These are phyloP conservation scores for Knoxia roxburghii DNA, from an alignment of 257 asterid species.

Conservation along the genomic window DNA sequence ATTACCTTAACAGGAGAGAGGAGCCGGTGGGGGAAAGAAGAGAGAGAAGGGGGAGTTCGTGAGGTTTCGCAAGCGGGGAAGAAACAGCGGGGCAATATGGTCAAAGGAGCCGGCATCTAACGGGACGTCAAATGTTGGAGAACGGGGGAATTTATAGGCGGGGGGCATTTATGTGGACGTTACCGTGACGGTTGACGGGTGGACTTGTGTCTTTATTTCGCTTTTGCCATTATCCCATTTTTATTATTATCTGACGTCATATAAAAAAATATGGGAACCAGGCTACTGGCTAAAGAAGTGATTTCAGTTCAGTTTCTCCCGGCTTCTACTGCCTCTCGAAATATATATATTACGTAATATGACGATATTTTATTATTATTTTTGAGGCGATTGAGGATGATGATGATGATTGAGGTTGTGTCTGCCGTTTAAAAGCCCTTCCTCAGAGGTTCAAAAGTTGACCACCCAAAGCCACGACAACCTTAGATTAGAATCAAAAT, in stretches of 20 bases:
- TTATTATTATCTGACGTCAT: background rate
- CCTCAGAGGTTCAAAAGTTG: background rate
- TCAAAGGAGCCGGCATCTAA: constrained; percentile 8
- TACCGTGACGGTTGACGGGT: constrained; percentile 15
- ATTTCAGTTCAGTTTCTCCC: too few relatives aligned
- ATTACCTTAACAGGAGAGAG: background rate
- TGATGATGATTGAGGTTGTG: too few relatives aligned
- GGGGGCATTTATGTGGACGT: background rate
- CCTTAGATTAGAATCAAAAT: background rate
- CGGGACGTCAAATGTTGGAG: background rate
- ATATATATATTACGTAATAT: too few relatives aligned
- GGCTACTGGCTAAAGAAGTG: too few relatives aligned
- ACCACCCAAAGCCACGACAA: background rate
- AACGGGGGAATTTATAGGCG: background rate
- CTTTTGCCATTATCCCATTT: background rate
- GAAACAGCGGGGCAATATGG: constrained; percentile 17
- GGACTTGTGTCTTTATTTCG: background rate
- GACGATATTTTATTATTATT: too few relatives aligned
- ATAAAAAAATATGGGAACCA: too few relatives aligned
- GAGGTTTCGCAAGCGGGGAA: constrained; percentile 12
- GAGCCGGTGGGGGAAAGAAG: background rate
- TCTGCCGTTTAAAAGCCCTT: background rate
- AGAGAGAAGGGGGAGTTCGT: background rate
- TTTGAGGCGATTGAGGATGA: too few relatives aligned
- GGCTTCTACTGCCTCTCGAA: background rate